phyloP scores from a whole-genome alignment of 2,329 filamentous ascomycete species.

The Diaporthe sp. region DNA sequence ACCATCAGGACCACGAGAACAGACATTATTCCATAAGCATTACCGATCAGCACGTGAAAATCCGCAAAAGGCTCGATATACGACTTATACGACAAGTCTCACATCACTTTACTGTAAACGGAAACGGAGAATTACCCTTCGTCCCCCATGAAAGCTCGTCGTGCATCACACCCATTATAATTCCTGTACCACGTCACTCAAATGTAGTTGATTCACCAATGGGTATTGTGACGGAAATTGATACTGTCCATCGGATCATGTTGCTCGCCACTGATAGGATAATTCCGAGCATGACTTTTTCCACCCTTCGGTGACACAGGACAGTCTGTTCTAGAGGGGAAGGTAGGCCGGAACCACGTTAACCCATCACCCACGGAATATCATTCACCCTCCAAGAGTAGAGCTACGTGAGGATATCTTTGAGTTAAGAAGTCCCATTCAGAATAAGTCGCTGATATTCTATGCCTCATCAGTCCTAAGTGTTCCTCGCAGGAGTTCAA shows the following conservation, averaged over 20 bases:
- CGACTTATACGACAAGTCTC: not conserved
- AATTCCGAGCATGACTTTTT: not conserved
- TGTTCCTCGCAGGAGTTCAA: not conserved
- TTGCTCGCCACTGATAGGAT: not conserved
- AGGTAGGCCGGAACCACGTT: conserved; percentile 8
- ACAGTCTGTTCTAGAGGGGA: not conserved
- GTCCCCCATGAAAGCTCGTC: not conserved
- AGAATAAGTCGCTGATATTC: not conserved
- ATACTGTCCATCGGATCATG: not conserved
- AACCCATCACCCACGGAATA: conserved; percentile 1
- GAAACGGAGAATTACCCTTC: conserved; percentile 3
- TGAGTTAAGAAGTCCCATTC: not conserved
- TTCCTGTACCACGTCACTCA: not conserved
- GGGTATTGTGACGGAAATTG: not conserved
- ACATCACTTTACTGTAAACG: not conserved
- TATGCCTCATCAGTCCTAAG: not conserved
- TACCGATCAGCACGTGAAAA: conserved; percentile 6
- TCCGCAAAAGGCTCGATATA: conserved; percentile 2
- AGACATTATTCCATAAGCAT: conserved; percentile 7
- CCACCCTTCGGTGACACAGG: not conserved
- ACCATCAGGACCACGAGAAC: not conserved
- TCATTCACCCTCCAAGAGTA: not conserved
- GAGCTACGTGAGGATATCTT: not conserved
- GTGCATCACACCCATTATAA: not conserved
- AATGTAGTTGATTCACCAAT: conserved; percentile 1